Evolutionary conservation across 1,284 basidiomycete genomes (phyloP), one percentile per base, ranked within the genome.

Genomic region (Omphalotus olearius): DNA sequence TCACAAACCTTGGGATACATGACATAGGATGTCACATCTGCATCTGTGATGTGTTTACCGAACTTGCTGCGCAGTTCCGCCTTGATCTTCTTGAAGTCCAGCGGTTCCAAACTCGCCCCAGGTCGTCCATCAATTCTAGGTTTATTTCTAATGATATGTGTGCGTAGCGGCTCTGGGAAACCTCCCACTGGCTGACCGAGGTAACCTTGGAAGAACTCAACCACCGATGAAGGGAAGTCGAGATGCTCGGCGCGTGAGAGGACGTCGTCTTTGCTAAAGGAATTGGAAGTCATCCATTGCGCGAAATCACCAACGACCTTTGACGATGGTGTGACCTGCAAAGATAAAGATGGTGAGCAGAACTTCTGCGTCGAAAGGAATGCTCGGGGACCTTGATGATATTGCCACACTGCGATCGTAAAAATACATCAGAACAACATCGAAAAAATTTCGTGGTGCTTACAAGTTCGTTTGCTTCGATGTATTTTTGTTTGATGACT

Each of bases 221-320:
- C 91, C 50, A 95, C 93, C 23, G 92, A 94, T 10, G 91, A 93
- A 11, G 97, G 97, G 87, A 99, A 98, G 74, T 99, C 97, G 60
- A 99, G 85, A 57, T 85, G 82, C 51, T 90, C 87, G 45, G 95
- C 97, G 48, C 87, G 83, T 28, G 87, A 83, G 55, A 94, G 66
- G 41, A 99, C 93, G 57, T 98, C 90, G 64, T 90, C 74, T 69
- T 92, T 91, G 50, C 83, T 80, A 52, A 98, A 78, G 60, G 86
- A 85, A 77, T 99, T 98, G 59, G 93, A 92, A 36, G 94, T 95
- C 93, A 99, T 95, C 87, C 93, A 98, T 70, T 96, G 93, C 25
- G 97, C 97, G 70, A 99, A 96, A 76, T 99, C 97, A 44, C 97
- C 97, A 51, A 99, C 96, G 47, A 98, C 93, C 78, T 99, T 98